Base-by-base conservation (phyloP, 768 basidiomycete species). In the Piloderma croceum region DNA sequence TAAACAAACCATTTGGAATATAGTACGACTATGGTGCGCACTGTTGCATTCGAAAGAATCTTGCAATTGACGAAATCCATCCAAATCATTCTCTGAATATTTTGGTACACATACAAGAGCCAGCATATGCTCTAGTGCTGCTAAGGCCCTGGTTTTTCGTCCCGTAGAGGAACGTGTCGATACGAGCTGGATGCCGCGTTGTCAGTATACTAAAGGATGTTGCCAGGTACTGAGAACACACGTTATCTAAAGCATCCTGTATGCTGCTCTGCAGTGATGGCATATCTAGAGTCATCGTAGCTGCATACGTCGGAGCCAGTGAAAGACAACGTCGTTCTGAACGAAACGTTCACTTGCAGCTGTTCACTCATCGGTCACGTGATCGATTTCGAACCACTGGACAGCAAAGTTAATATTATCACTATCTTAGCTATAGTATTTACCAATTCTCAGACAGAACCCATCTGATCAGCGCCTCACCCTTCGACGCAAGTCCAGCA, bases 1-100 rank as follows among this genome's bases (percentile, higher is more conserved):
- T 40, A 20, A 36, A 38, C 22, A 33, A 20, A 20, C 29, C 12
- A 29, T 18, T n/a, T 19, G 27, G 20, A 24, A 36, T 29, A 7
- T 21, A 34, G 13, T 29, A 27, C 15, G 38, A 22, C 12, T 31
- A 11, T 38, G 43, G 24, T 9, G 54, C 83, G 44, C 50, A 89
- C 89, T 68, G 53, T 91, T 91, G 59, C 82, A 87, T 57, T 90
- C 83, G 49, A 91, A 90, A 1, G 77, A 77, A 49, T 84, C 77
- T 55, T 91, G 89, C 31, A 89, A 62, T 7, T 74, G 69, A 15
- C 81, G 55, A 59, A 89, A 85, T 34, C 63, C 59, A 25, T 69
- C 65, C 47, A 78, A 65, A 7, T 70, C 69, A 21, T 68, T 68
- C 13, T 66, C 60, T 13, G 69, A 53, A 18, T 68, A 60, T n/a